Evolutionary conservation across 257 asterid genomes (phyloP).

Genomic region (Fraxinus cuspidata): DNA sequence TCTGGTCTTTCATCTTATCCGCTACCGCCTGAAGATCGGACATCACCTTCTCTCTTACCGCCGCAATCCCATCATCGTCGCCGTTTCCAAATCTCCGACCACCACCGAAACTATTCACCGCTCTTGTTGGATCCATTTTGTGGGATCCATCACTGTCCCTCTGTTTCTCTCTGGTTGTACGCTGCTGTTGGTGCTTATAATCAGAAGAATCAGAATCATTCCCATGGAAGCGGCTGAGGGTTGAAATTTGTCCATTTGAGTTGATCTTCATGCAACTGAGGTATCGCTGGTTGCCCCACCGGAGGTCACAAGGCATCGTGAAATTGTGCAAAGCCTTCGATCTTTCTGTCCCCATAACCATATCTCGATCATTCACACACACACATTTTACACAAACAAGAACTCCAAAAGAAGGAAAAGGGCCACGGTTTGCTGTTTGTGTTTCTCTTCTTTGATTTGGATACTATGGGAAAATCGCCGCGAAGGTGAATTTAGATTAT

Average conservation of each 20-base stretch:
- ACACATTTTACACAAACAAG: background rate
- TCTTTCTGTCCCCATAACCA: conserved; percentile 61
- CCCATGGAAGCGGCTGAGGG: conserved; percentile 30
- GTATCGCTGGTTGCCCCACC: conserved; percentile 68
- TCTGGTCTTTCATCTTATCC: conserved; percentile 67
- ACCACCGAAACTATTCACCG: conserved; percentile 17
- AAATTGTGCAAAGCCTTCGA: conserved; percentile 71
- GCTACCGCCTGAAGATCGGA: conserved; percentile 82
- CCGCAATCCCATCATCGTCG: conserved; percentile 62
- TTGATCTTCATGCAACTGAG: conserved; percentile 66
- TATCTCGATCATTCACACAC: conserved; percentile 13
- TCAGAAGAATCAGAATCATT: conserved; percentile 17
- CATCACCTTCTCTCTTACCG: conserved; percentile 72
- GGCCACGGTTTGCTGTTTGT: background rate
- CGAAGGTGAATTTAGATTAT: conserved; percentile 18
- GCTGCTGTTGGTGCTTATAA: conserved; percentile 27
- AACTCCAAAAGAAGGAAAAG: background rate
- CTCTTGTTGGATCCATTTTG: conserved; percentile 17
- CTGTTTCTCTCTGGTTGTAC: conserved; percentile 17
- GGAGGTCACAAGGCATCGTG: conserved; percentile 51
- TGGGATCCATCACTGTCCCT: conserved; percentile 24
- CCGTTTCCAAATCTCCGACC: conserved; percentile 15
- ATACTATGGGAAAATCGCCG: conserved; percentile 33
- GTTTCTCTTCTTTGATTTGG: conserved; percentile 2
- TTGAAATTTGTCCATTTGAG: conserved; percentile 40